A percentile compares a stretch with the other conserved stretches of the same genome.
phyloP scores from a whole-genome alignment of 345 rosid species.

The Trapa incisa region DNA sequence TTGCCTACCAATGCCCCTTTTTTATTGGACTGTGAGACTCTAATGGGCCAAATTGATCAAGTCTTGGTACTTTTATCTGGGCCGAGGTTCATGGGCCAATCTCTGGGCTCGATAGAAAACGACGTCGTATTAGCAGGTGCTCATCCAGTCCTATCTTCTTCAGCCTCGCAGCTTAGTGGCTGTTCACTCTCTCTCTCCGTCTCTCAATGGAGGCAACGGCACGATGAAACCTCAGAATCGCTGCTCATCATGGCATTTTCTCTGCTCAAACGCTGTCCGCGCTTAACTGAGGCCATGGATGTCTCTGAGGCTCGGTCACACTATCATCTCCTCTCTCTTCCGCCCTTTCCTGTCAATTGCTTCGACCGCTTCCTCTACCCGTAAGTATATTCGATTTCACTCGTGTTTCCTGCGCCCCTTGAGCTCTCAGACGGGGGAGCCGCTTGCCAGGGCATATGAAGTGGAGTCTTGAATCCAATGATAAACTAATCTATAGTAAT shows the following conservation, averaged over 20 bases:
- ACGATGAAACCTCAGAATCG: no score
- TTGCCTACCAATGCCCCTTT: no score
- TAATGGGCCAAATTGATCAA: no score
- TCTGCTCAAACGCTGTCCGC: slow-evolving; percentile 4
- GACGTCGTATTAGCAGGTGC: not conserved
- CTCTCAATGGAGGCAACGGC: no score
- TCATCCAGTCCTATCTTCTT: not conserved
- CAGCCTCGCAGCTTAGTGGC: not conserved
- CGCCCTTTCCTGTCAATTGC: slow-evolving; percentile 26
- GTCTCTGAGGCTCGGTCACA: slow-evolving; percentile 30
- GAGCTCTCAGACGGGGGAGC: not conserved
- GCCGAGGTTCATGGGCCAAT: not conserved
- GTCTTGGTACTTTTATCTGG: not conserved
- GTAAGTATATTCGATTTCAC: slow-evolving; percentile 21
- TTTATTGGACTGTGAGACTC: no score
- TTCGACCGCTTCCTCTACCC: slow-evolving; percentile 31
- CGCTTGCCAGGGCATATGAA: not conserved
- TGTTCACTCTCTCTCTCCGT: not conserved
- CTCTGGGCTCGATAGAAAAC: not conserved
- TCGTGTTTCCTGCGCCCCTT: not conserved
- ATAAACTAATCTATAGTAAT: not conserved
- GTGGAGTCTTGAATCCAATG: not conserved
- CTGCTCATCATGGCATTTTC: not conserved
- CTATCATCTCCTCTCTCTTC: slow-evolving; percentile 20
- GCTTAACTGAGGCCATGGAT: slow-evolving; percentile 33